Evolutionary conservation across 1,284 basidiomycete genomes (phyloP).

Genomic region (Cryptococcus hybrid): DNA sequence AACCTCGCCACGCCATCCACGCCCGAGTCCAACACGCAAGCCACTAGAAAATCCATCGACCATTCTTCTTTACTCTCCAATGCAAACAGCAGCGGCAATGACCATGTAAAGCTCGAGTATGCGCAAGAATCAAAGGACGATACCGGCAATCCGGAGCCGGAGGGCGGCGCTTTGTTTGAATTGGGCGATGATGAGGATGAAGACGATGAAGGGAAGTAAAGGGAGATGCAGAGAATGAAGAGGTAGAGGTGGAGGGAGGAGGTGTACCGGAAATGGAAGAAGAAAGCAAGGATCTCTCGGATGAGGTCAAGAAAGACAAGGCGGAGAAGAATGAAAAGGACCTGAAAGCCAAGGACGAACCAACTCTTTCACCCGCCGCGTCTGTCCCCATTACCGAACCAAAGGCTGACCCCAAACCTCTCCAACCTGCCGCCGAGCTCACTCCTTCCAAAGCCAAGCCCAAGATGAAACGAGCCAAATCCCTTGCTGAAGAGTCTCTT

Average conservation of each 20-base stretch:
- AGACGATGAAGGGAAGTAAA: not conserved
- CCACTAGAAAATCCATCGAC: too few relatives aligned
- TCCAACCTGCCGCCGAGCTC: not conserved
- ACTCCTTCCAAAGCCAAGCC: not conserved
- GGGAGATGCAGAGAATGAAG: not conserved
- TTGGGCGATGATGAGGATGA: slow-evolving; percentile 2
- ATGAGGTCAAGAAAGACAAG: not conserved
- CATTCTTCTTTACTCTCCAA: too few relatives aligned
- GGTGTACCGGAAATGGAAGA: not conserved
- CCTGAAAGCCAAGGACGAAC: too few relatives aligned
- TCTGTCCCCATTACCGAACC: too few relatives aligned
- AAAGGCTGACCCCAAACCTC: not conserved
- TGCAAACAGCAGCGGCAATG: too few relatives aligned
- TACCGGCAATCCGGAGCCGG: not conserved
- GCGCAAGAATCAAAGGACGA: too few relatives aligned
- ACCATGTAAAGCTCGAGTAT: too few relatives aligned
- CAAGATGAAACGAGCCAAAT: not conserved
- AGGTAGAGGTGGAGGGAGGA: not conserved
- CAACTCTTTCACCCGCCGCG: too few relatives aligned
- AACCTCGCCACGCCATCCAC: too few relatives aligned
- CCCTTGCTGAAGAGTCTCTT: not conserved
- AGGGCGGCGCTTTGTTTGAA: not conserved
- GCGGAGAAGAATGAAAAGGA: not conserved
- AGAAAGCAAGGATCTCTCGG: too few relatives aligned
- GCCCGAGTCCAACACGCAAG: too few relatives aligned